Percentiles rank a stretch among this genome's conserved stretches.
Evolutionary conservation across 768 basidiomycete genomes (phyloP).

Genomic region (Pleurotus giganteus): DNA sequence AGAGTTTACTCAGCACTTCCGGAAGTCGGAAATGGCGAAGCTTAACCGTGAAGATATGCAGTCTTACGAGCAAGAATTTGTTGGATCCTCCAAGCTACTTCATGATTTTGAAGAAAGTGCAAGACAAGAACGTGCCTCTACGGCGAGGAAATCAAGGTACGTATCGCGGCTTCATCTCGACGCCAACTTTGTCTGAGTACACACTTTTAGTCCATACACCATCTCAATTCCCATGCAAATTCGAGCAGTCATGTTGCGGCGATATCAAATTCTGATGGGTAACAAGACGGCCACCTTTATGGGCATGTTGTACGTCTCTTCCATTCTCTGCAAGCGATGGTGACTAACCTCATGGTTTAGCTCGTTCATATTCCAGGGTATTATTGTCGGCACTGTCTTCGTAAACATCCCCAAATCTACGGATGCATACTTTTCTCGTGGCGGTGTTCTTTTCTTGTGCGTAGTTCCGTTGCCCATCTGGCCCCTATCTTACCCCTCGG

Average conservation of each 20-base stretch:
- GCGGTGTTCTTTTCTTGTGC: constrained; percentile 76
- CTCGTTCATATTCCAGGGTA: constrained; percentile 48
- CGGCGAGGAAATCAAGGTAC: constrained; percentile 34
- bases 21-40: constrained; percentile 27
- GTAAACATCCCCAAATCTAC: constrained; percentile 53
- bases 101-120: constrained; percentile 47
- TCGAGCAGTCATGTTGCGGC: constrained; percentile 40
- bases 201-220: constrained; percentile 36
- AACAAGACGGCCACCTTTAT: constrained; percentile 35
- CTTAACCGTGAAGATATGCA: constrained; percentile 46
- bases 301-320: constrained; percentile 25
- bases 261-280: constrained; percentile 44
- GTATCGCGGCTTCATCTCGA: neutral
- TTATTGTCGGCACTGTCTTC: constrained; percentile 66
- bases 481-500: neutral
- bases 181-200: constrained; percentile 1
- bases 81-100: constrained; percentile 39
- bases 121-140: constrained; percentile 46
- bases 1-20: constrained; percentile 42
- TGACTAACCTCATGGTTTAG: constrained; percentile 23
- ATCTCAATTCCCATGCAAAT: constrained; percentile 45
- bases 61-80: constrained; percentile 41
- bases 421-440: constrained; percentile 69
- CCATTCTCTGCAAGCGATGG: neutral
- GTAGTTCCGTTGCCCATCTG: constrained; percentile 15